Base-by-base conservation (phyloP, 2,329 filamentous ascomycete genomes). In the Neofusicoccum kwambonambiense region DNA sequence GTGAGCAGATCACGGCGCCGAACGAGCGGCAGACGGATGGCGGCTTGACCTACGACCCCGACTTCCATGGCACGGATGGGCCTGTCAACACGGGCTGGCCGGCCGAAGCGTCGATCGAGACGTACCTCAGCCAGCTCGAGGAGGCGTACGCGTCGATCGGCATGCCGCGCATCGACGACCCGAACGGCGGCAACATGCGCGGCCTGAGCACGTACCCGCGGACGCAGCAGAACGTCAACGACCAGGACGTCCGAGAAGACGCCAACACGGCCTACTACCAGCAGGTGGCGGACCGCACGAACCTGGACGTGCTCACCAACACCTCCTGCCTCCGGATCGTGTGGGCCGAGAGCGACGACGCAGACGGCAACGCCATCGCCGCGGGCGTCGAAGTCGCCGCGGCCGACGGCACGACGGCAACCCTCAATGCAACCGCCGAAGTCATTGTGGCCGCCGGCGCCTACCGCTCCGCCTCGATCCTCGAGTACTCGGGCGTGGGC, bases 191-290 rank as follows among this genome's bases (percentile, higher is more conserved):
- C 5, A 41, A 70, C 27, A 73, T 79, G 74, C 68, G 73, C 31
- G 79, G 79, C n/a, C 79, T 76, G 65, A 70, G 68, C 15, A 52
- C 77, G 8, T 77, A 70, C 63, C 74, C 77, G 1, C 72, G 69
- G 64, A 80, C 76, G 42, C 42, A 17, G 42, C 42, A 45, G 0
- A 60, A 78, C 19, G 70, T 80, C 64, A 56, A 68, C 1, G 70
- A 71, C 2, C 70, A 71, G 11, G 68, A 70, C 5, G 66, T 80
- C 19, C 75, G 79, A n/a, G 72, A 76, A 62, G 78, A 80, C 69
- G 76, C 79, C 56, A 78, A 76, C 1, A 68, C 77, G 6, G 77
- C 78, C 9, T 84, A 81, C 67, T 83, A 82, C 67, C 80, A 75
- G 57, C 80, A 81, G 1, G 17, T 37, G 15, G 70, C 70, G 44